phyloP scores from a whole-genome alignment of 2,329 filamentous ascomycete species.

The Neophaeococcomyces mojaviensis region DNA sequence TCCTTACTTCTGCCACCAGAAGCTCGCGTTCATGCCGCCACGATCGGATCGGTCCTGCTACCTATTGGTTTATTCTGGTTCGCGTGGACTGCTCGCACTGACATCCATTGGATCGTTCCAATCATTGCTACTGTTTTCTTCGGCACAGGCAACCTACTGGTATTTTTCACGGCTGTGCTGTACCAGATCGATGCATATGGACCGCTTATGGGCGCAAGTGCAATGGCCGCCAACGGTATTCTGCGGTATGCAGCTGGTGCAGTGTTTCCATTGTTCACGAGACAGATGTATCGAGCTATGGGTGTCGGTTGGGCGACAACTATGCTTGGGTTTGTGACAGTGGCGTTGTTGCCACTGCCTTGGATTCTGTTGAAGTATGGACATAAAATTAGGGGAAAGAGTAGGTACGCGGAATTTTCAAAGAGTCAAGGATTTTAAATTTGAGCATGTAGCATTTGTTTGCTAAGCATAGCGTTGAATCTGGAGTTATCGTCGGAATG shows the following conservation, averaged over 20 bases:
- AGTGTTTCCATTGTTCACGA: constrained; percentile 31
- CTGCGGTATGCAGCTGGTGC: constrained; percentile 28
- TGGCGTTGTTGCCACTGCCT: constrained; percentile 34
- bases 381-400: constrained; percentile 30
- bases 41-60: constrained; percentile 43
- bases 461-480: too few species aligned
- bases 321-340: constrained; percentile 28
- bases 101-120: constrained; percentile 35
- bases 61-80: constrained; percentile 44
- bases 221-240: constrained; percentile 29
- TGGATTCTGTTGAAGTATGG: constrained; percentile 38
- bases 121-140: constrained; percentile 23
- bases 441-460: neutral
- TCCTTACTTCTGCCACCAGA: constrained; percentile 36
- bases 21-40: constrained; percentile 40
- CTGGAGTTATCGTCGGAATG: too few species aligned
- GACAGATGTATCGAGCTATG: constrained; percentile 29
- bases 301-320: constrained; percentile 29
- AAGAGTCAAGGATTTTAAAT: neutral
- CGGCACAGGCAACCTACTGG: constrained; percentile 25
- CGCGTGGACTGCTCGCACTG: constrained; percentile 37
- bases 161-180: constrained; percentile 40
- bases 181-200: constrained; percentile 28
- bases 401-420: constrained; percentile 26
- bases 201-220: constrained; percentile 23